Base-by-base conservation (phyloP, 1,284 basidiomycete genomes). In the Spongiforma sp. region DNA sequence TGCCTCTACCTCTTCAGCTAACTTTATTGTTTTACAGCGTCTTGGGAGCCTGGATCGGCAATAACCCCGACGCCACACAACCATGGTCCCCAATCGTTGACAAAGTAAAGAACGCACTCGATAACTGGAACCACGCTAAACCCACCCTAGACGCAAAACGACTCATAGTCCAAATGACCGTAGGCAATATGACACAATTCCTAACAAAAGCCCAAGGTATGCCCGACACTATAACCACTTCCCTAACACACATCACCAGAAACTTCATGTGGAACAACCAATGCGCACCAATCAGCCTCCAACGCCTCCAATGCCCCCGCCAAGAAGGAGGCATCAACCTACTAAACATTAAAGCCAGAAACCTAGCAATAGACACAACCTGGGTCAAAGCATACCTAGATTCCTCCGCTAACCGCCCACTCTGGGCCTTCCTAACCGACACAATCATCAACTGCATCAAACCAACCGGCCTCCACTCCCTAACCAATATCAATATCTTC, bases 131-230 rank as follows among this genome's bases (percentile, higher is more conserved):
- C 4, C 26, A 33, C 2, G 12, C 53, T 0, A 50, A 64, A 33
- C 69, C 68, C 0, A 68, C 65, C 0, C 34, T 73, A 1, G 65
- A 68, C 2, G 64, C 63, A 0, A 61, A 65, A 37, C 11, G 37
- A 0, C 52, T 70, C 0, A 71, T 73, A 2, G 36, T 68, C 0
- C 67, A 72, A 36, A 61, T 65, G 57, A 43, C 60, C 0, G 21
- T 66, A 0, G 62, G 68, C 0, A 62, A 62, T 0, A 69, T 68
- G 64, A 67, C 71, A 0, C 69, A 73, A 50, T 69, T 66, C 59
- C 63, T 73, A 1, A 65, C 65, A 0, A 61, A 54, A 26, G 70
- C 66, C 0, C 72, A 75, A 63, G 72, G 74, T 0, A 76, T 76
- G 73, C 73, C 71, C 1, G 6, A 12, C 9, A 48, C 32, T 6